These are phyloP conservation scores for Atkinsonella texensis DNA, from an alignment of 2,329 filamentous ascomycete genomes.

Conservation along the genomic window DNA sequence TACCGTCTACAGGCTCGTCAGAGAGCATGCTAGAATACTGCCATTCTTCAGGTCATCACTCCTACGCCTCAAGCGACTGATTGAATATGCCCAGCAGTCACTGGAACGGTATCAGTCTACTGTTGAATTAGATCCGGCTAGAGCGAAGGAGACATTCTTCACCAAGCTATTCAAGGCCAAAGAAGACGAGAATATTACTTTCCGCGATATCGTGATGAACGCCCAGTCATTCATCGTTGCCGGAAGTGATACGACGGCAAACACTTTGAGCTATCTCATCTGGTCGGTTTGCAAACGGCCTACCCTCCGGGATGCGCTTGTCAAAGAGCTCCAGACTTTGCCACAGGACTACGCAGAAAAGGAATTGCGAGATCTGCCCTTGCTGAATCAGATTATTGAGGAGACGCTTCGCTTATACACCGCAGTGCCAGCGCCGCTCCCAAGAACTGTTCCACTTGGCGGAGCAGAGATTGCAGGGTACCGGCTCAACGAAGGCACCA, in stretches of 20 bases:
- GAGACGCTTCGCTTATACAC: slow-evolving; percentile 33
- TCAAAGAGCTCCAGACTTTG: slow-evolving; percentile 23
- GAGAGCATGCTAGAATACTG: slow-evolving; percentile 10
- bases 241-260: slow-evolving; percentile 39
- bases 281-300: slow-evolving; percentile 25
- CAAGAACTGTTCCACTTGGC: slow-evolving; percentile 25
- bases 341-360: slow-evolving; percentile 14
- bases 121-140: slow-evolving; percentile 10
- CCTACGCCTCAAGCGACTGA: slow-evolving; percentile 9
- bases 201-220: slow-evolving; percentile 24
- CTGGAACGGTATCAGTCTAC: slow-evolving; percentile 16
- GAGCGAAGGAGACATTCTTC: slow-evolving; percentile 22
- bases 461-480: slow-evolving; percentile 27
- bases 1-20: slow-evolving; percentile 13
- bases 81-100: slow-evolving; percentile 16
- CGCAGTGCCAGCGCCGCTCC: slow-evolving; percentile 27
- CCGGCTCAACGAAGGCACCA: slow-evolving; percentile 26
- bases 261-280: slow-evolving; percentile 34
- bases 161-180: slow-evolving; percentile 24
- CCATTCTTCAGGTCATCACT: slow-evolving; percentile 11
- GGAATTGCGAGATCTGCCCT: slow-evolving; percentile 18
- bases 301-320: slow-evolving; percentile 18
- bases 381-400: slow-evolving; percentile 30
- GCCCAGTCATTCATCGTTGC: slow-evolving; percentile 34
- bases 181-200: slow-evolving; percentile 15